These are phyloP conservation scores for Panicum hallii DNA, from an alignment of 202 grass and related monocot species.

Conservation along the genomic window DNA sequence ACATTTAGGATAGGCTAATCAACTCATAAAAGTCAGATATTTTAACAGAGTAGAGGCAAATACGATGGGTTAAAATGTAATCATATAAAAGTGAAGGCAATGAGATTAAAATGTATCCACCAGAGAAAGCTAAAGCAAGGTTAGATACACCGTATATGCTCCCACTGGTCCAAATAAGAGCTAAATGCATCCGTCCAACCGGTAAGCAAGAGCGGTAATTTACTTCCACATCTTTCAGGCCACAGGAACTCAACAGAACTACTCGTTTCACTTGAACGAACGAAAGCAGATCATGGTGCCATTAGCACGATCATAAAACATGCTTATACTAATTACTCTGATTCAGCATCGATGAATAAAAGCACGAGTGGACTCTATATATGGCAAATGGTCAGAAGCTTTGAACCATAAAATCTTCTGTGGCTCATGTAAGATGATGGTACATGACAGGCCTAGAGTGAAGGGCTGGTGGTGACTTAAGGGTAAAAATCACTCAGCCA, in stretches of 20 bases:
- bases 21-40: neutral
- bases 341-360: neutral
- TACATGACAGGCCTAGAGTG: constrained; percentile 27
- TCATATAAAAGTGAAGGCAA: too few species aligned
- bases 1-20: neutral
- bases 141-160: constrained; percentile 25
- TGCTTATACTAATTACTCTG: neutral
- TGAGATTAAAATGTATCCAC: neutral
- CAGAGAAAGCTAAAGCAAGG: constrained; percentile 39
- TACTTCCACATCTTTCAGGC: neutral
- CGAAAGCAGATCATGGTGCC: neutral
- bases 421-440: constrained; percentile 8
- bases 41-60: neutral
- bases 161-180: constrained; percentile 11
- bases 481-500: constrained; percentile 37
- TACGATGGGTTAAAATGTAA: constrained; percentile 24
- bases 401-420: constrained; percentile 31
- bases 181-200: constrained; percentile 6
- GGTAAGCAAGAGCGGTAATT: neutral
- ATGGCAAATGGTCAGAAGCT: neutral
- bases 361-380: neutral
- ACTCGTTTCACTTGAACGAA: neutral
- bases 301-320: neutral
- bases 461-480: constrained; percentile 17
- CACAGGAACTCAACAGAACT: neutral